phyloP scores from a whole-genome alignment of 129 eudicot genomes.

The Flaveria linearis region DNA sequence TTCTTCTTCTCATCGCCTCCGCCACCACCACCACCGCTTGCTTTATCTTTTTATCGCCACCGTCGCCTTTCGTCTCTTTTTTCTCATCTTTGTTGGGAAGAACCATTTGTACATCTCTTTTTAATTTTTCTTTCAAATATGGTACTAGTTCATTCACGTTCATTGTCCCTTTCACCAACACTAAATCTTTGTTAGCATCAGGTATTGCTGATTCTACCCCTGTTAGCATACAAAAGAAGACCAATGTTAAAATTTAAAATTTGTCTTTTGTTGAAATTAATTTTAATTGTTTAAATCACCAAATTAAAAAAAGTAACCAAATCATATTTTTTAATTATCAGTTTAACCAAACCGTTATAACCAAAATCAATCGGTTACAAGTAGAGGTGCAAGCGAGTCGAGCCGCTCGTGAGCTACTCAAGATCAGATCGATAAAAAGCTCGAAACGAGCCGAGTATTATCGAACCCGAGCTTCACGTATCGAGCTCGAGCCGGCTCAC shows the following conservation, averaged over 20 bases:
- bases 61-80: slow-evolving; percentile 13
- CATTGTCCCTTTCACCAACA: slow-evolving; percentile 70
- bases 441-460: no score
- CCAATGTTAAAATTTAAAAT: slow-evolving; percentile 7
- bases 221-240: slow-evolving; percentile 22
- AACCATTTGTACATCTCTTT: slow-evolving; percentile 51
- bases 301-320: not conserved
- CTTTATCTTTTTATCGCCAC: slow-evolving; percentile 28
- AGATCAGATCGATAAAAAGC: no score
- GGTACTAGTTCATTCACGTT: slow-evolving; percentile 59
- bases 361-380: no score
- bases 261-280: no score
- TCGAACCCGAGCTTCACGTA: no score
- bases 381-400: no score
- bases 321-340: not conserved
- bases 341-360: not conserved
- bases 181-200: slow-evolving; percentile 59
- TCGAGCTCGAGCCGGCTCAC: no score
- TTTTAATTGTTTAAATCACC: no score
- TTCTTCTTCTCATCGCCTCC: slow-evolving; percentile 20
- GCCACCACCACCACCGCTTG: not conserved
- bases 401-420: no score
- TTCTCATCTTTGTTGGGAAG: slow-evolving; percentile 39
- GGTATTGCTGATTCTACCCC: slow-evolving; percentile 57
- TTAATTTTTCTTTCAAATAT: slow-evolving; percentile 57